Percentiles rank a stretch among this genome's conserved stretches.
Evolutionary conservation across 176 grass and related monocot genomes (phyloP).

Genomic region (bread wheat (Triticum aestivum)): DNA sequence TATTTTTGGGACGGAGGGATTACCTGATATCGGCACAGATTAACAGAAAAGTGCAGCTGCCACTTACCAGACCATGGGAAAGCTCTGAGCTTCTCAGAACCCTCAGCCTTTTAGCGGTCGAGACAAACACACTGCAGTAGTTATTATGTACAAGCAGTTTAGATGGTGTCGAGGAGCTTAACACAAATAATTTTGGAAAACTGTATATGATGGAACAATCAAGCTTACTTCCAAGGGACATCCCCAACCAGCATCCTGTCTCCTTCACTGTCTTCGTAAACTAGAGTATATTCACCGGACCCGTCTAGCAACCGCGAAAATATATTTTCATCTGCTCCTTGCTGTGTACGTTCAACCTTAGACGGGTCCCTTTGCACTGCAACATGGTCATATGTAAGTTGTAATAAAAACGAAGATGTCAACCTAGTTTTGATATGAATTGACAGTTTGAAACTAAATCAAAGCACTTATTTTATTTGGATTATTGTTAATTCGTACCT

Average conservation of each 20-base stretch:
- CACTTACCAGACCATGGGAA: conserved; percentile 46
- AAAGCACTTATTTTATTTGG: conserved; percentile 28
- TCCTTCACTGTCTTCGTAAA: conserved; percentile 90
- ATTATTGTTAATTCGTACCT: conserved; percentile 46
- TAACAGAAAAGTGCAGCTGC: background rate
- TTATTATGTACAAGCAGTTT: conserved; percentile 34
- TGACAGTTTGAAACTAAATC: background rate
- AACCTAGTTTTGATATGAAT: conserved; percentile 26
- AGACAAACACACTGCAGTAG: conserved; percentile 74
- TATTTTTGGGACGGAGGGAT: too few relatives aligned
- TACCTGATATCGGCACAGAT: background rate
- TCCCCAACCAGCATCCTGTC: conserved; percentile 79
- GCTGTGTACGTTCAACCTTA: conserved; percentile 21
- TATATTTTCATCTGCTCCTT: conserved; percentile 48
- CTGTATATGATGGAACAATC: conserved; percentile 12
- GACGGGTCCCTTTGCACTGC: conserved; percentile 71
- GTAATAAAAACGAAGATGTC: background rate
- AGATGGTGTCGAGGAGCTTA: conserved; percentile 6
- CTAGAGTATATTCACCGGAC: conserved; percentile 86
- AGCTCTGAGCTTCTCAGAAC: conserved; percentile 90
- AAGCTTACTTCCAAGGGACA: conserved; percentile 90
- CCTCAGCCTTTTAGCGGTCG: conserved; percentile 76
- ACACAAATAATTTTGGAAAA: background rate
- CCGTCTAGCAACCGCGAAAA: conserved; percentile 79
- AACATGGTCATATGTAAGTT: conserved; percentile 24